Percentiles rank a stretch among this genome's conserved stretches.
Conservation (phyloP, 2,329 filamentous ascomycete genomes). For the Aureobasidium subglaciale region DNA sequence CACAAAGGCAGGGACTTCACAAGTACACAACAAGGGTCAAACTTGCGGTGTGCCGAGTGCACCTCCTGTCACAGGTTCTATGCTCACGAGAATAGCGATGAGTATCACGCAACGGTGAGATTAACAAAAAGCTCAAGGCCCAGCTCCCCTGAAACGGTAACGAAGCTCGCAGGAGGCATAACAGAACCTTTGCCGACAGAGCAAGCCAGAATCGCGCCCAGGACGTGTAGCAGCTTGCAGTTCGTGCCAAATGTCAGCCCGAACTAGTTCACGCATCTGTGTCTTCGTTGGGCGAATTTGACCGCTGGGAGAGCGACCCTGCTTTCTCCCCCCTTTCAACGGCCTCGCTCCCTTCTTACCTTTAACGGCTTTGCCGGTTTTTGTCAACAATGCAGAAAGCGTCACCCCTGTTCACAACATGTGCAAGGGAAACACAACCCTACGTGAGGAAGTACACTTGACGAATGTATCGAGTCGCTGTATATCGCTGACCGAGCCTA, state of each 20-base stretch:
- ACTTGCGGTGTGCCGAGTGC: slow-evolving; percentile 4
- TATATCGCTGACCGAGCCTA: neutral
- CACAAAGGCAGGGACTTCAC: neutral
- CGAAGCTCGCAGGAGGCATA: neutral
- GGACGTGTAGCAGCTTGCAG: neutral
- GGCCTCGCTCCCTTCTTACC: slow-evolving; percentile 5
- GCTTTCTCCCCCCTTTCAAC: slow-evolving; percentile 4
- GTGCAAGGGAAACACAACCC: neutral
- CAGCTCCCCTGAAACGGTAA: slow-evolving; percentile 8
- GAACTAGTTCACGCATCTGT: slow-evolving; percentile 2
- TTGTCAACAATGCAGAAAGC: slow-evolving; percentile 6
- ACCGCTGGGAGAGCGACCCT: neutral
- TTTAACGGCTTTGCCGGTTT: slow-evolving; percentile 7
- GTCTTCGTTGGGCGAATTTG: slow-evolving; percentile 1
- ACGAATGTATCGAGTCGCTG: neutral
- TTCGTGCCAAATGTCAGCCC: slow-evolving; percentile 1
- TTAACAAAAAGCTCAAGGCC: neutral
- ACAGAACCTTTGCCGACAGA: neutral
- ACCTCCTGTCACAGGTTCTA: neutral
- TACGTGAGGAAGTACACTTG: neutral
- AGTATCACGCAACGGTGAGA: slow-evolving; percentile 5
- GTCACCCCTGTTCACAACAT: slow-evolving; percentile 10
- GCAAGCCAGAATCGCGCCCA: neutral
- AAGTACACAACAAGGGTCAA: neutral
- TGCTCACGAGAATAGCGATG: neutral